Percentiles rank a stretch among this genome's conserved stretches.
These are phyloP conservation scores for Saitozyma sp. DNA, from an alignment of 768 basidiomycete species.

Conservation along the genomic window DNA sequence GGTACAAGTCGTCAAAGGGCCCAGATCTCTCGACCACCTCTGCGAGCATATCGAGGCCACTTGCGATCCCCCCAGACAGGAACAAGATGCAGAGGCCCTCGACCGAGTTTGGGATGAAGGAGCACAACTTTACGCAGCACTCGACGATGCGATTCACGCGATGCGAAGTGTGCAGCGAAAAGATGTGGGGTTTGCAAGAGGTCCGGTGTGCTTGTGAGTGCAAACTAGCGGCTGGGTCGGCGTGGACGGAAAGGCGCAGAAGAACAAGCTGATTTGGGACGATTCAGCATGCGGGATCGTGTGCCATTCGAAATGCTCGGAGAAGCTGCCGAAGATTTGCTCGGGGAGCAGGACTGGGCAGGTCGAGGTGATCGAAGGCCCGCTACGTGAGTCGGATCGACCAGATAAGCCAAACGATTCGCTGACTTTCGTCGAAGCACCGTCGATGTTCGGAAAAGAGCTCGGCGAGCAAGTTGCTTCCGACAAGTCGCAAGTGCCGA, in stretches of 20 bases:
- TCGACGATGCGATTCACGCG: slow-evolving; percentile 83
- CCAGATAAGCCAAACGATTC: not conserved
- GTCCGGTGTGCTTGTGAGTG: slow-evolving; percentile 79
- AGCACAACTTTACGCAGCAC: slow-evolving; percentile 86
- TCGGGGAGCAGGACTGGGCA: slow-evolving; percentile 50
- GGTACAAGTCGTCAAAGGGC: slow-evolving; percentile 54
- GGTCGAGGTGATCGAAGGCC: slow-evolving; percentile 47
- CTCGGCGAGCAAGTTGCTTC: slow-evolving; percentile 72
- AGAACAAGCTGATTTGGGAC: slow-evolving; percentile 3
- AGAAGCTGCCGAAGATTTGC: slow-evolving; percentile 68
- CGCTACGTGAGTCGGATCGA: slow-evolving; percentile 28
- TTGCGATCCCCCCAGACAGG: slow-evolving; percentile 28
- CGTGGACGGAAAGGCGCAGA: not conserved
- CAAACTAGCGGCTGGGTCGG: not conserved
- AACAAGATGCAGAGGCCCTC: slow-evolving; percentile 33
- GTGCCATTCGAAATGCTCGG: slow-evolving; percentile 82
- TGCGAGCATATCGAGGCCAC: slow-evolving; percentile 48
- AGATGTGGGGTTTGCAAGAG: slow-evolving; percentile 95
- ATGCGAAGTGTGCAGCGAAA: slow-evolving; percentile 95
- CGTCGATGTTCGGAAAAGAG: slow-evolving; percentile 91
- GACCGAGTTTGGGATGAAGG: slow-evolving; percentile 53
- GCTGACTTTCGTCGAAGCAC: slow-evolving; percentile 56
- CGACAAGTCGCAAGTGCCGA: slow-evolving; percentile 61
- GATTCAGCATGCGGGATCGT: slow-evolving; percentile 73
- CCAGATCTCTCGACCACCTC: slow-evolving; percentile 41